These are phyloP conservation scores for Ganoderma lucidum DNA, from an alignment of 1,284 basidiomycete genomes.

Conservation along the genomic window DNA sequence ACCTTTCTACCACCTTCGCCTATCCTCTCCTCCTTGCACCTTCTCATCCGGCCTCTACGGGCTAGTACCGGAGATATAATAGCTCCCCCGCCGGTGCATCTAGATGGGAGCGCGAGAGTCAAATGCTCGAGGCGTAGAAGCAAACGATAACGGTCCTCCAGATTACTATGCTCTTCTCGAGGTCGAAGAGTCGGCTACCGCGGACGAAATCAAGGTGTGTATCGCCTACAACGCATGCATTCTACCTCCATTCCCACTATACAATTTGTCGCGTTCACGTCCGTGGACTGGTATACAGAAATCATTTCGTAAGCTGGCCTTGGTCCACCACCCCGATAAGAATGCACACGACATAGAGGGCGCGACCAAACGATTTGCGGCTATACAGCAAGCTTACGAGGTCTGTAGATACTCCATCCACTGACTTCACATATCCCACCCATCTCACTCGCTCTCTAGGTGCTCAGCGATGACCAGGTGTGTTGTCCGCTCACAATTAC, in stretches of 20 bases:
- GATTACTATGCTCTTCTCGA: slow-evolving; percentile 88
- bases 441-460: slow-evolving; percentile 50
- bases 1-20: too few species aligned
- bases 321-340: slow-evolving; percentile 92
- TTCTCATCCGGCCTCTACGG: too few species aligned
- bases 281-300: slow-evolving; percentile 55
- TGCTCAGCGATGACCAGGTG: slow-evolving; percentile 93
- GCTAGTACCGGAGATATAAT: too few species aligned
- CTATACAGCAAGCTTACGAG: slow-evolving; percentile 95
- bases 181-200: slow-evolving; percentile 80
- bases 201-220: slow-evolving; percentile 87
- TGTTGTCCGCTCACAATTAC: slow-evolving; percentile 36
- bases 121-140: slow-evolving; percentile 46
- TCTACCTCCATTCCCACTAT: background rate
- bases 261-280: slow-evolving; percentile 8
- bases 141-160: slow-evolving; percentile 43
- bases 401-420: slow-evolving; percentile 46
- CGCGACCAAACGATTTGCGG: slow-evolving; percentile 89
- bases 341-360: slow-evolving; percentile 85
- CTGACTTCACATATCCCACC: background rate
- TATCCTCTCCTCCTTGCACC: too few species aligned
- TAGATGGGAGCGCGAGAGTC: slow-evolving; percentile 79
- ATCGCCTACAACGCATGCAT: slow-evolving; percentile 11
- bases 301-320: slow-evolving; percentile 84
- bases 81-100: background rate